phyloP scores from a whole-genome alignment of 1,284 basidiomycete species.

The Fomitopsis betulina region DNA sequence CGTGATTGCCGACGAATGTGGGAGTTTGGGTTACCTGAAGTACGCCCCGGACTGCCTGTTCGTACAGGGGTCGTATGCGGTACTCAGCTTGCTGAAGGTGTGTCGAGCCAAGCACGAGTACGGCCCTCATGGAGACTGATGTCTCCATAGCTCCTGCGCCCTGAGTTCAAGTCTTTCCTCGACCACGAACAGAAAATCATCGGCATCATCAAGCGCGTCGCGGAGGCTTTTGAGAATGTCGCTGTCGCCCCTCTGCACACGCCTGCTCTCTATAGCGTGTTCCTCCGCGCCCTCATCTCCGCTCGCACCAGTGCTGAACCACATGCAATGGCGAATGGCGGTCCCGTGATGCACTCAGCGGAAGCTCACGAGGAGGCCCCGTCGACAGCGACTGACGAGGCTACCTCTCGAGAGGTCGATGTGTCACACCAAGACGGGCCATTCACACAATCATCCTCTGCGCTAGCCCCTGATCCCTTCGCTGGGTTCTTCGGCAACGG shows the following conservation, averaged over 20 bases:
- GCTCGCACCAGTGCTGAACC: conserved; percentile 44
- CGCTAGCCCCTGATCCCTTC: conserved; percentile 10
- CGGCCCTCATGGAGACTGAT: background rate
- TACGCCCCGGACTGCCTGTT: conserved; percentile 92
- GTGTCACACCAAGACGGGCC: conserved; percentile 2
- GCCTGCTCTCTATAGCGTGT: conserved; percentile 81
- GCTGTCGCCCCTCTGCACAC: conserved; percentile 78
- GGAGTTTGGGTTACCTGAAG: conserved; percentile 71
- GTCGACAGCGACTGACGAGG: background rate
- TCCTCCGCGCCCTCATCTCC: conserved; percentile 76
- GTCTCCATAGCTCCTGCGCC: conserved; percentile 63
- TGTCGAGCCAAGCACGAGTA: conserved; percentile 5
- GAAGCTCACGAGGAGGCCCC: conserved; percentile 1
- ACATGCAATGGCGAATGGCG: background rate
- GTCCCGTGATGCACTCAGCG: background rate
- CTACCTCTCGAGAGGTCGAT: background rate
- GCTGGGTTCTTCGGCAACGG: conserved; percentile 63
- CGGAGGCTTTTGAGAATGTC: conserved; percentile 70
- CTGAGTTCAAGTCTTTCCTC: conserved; percentile 75
- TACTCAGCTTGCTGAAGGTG: conserved; percentile 85
- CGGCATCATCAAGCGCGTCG: conserved; percentile 74
- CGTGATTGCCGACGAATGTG: conserved; percentile 74
- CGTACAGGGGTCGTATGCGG: conserved; percentile 86
- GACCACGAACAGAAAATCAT: conserved; percentile 72
- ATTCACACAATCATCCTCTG: background rate